Conservation (phyloP, 148 eudicot genomes). For the Talinum fruticosum region DNA sequence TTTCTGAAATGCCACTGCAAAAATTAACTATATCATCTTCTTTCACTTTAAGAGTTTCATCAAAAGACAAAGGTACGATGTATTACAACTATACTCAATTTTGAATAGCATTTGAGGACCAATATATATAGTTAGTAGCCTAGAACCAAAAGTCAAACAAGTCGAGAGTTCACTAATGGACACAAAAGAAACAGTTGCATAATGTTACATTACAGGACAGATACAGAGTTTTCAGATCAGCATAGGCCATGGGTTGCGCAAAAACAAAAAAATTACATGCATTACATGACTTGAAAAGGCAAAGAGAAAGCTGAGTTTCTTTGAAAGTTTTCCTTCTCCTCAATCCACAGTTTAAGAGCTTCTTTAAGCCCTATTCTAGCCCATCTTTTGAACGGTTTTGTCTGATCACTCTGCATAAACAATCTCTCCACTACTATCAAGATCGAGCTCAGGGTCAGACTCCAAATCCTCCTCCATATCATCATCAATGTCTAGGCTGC, state of each 20-base stretch:
- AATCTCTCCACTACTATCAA: slow-evolving; percentile 88
- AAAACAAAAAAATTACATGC: neutral
- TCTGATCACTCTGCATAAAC: slow-evolving; percentile 59
- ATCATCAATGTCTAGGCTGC: slow-evolving; percentile 76
- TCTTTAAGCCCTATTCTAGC: neutral
- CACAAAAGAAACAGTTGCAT: neutral
- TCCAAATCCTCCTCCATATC: slow-evolving; percentile 96
- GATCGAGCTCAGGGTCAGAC: slow-evolving; percentile 82
- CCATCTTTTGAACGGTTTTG: neutral
- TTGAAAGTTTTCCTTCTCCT: too few species aligned
- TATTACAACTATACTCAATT: too few species aligned
- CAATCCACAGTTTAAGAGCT: neutral
- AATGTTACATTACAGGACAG: neutral
- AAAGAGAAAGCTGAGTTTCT: too few species aligned
- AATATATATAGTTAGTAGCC: too few species aligned
- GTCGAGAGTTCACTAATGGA: neutral
- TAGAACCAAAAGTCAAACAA: too few species aligned
- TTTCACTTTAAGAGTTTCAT: too few species aligned
- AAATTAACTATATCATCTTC: too few species aligned
- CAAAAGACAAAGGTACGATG: too few species aligned
- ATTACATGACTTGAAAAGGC: neutral
- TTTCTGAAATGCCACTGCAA: too few species aligned
- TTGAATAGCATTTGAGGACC: too few species aligned
- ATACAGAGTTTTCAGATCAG: neutral
- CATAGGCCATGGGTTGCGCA: too few species aligned